Evolutionary conservation across 176 grass and related monocot species (phyloP).

Genomic region (Pontederia crassipes): DNA sequence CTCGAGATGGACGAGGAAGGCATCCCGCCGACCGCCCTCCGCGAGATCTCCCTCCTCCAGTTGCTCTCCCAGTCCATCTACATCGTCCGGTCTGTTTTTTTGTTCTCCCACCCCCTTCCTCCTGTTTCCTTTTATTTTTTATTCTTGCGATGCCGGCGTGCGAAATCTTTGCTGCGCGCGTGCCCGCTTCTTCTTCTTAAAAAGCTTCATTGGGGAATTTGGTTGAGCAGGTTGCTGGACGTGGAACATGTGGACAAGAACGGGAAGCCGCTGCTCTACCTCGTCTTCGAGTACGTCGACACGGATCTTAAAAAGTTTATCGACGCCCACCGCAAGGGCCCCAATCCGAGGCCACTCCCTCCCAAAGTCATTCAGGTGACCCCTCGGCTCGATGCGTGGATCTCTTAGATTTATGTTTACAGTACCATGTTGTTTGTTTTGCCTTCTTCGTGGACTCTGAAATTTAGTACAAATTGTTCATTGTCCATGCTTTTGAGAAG

Average conservation of each 20-base stretch:
- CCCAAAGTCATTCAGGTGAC: conserved; percentile 46
- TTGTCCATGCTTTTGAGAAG: no score
- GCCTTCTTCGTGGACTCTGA: no score
- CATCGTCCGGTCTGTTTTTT: conserved; percentile 41
- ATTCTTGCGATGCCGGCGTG: no score
- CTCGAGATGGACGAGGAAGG: conserved; percentile 98
- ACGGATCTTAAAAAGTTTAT: conserved; percentile 90
- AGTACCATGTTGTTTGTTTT: no score
- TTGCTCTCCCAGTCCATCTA: conserved; percentile 81
- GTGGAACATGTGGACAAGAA: conserved; percentile 71
- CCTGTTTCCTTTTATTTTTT: no score
- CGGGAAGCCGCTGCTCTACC: conserved; percentile 67
- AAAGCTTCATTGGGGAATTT: conserved; percentile 1
- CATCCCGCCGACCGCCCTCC: conserved; percentile 80
- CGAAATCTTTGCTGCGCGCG: no score
- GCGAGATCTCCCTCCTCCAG: conserved; percentile 88
- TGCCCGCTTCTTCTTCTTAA: background rate
- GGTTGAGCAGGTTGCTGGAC: conserved; percentile 40
- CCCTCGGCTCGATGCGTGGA: background rate
- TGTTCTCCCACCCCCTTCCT: background rate
- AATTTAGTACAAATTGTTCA: no score
- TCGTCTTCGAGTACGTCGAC: conserved; percentile 91
- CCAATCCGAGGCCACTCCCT: conserved; percentile 38
- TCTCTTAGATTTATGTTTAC: background rate
- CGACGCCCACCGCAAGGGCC: conserved; percentile 41